A percentile compares a stretch with the other conserved stretches of the same genome.
These are phyloP conservation scores for Rhizoclosmatium globosum DNA, from an alignment of 192 early-diverging fungal species.

Conservation along the genomic window DNA sequence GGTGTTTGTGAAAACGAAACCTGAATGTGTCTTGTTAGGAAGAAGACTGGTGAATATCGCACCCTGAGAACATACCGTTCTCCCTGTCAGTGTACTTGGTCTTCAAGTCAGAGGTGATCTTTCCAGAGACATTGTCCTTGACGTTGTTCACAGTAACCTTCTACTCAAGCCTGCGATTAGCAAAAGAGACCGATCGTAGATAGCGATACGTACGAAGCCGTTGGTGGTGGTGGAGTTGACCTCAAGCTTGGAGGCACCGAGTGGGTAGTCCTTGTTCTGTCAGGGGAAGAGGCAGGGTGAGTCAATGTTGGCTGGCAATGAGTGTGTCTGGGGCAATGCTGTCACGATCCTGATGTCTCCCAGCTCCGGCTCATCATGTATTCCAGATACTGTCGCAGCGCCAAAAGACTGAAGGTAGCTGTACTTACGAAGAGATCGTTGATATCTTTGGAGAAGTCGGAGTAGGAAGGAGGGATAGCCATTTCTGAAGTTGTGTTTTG, in stretches of 20 bases:
- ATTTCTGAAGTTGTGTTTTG: background rate
- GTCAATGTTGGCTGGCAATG: background rate
- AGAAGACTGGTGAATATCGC: background rate
- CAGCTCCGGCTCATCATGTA: background rate
- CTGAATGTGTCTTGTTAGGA: constrained; percentile 27
- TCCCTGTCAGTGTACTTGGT: constrained; percentile 96
- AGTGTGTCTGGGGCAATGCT: background rate
- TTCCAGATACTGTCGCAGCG: background rate
- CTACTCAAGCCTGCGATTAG: constrained; percentile 49
- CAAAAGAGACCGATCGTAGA: background rate
- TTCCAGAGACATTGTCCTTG: constrained; percentile 93
- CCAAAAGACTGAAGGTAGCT: background rate
- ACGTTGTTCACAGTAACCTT: constrained; percentile 93
- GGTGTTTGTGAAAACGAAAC: constrained; percentile 91
- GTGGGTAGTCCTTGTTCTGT: constrained; percentile 92
- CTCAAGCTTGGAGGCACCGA: constrained; percentile 93
- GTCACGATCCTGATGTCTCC: background rate
- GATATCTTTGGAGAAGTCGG: constrained; percentile 34
- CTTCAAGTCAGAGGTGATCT: constrained; percentile 95
- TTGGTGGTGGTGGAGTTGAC: constrained; percentile 94
- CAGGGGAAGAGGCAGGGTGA: background rate
- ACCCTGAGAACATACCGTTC: constrained; percentile 64
- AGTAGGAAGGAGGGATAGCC: constrained; percentile 13
- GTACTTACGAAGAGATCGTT: constrained; percentile 33
- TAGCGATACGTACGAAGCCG: constrained; percentile 82